Base-by-base conservation (phyloP, 2,329 filamentous ascomycete genomes). In the Scedosporium aurantiacum region DNA sequence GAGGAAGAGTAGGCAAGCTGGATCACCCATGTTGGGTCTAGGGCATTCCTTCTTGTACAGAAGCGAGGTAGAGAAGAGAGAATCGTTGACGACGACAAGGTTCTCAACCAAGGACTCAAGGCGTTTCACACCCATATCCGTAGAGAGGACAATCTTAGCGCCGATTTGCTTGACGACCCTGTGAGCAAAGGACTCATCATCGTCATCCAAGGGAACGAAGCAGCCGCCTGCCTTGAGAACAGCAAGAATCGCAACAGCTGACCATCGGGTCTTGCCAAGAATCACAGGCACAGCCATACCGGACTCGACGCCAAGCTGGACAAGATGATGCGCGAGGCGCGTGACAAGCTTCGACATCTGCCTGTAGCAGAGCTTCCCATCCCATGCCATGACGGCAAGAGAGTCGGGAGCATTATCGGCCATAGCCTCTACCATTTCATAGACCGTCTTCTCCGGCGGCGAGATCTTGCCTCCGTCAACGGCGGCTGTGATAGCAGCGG, bases 211-310 rank as follows among this genome's bases (percentile, higher is more conserved):
- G 0, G 79, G 76, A 0, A 80, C 77, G 47, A 82, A 76, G n/a
- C 75, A 75, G 1, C 76, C 79, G 12, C 80, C 80, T 3, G 79
- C 73, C 66, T 89, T 87, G 52, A 90, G 73, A 1, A 86, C 79
- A 0, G 87, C 87, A 21, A 92, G 76, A 63, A 92, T 86, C 5
- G 85, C 80, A 45, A 90, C 74, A 57, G 90, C 87, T 0, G 89
- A 78, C 69, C 87, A 81, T 14, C 84, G 74, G 21, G 82, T 88
- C 72, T 90, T 91, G 52, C 89, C 83, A 67, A 91, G 78, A 18
- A 86, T 81, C 5, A 91, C 77, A 4, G 84, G 85, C 1, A 91
- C 79, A 3, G 88, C 74, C 6, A 81, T 76, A 8, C 82, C 79
- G 0, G 78, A 75, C 0, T 74, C 71, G 0, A 83, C 76, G 0